These are phyloP conservation scores for Filobasidium wieringae DNA, from an alignment of 768 basidiomycete genomes.

Conservation along the genomic window DNA sequence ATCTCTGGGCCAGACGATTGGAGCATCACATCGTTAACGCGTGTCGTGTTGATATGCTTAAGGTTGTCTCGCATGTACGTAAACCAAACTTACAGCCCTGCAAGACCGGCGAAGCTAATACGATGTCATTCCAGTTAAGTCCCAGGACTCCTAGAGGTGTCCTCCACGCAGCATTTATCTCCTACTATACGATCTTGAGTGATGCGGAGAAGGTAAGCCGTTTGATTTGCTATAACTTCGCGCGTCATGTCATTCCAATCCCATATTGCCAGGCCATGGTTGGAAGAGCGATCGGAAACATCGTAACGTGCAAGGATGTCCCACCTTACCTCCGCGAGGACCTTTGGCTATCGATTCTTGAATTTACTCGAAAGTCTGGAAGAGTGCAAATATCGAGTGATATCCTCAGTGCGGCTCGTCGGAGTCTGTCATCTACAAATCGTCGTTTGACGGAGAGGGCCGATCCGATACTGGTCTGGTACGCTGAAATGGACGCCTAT, in stretches of 20 bases:
- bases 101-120: neutral
- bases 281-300: neutral
- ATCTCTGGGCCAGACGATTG: neutral
- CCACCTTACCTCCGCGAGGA: neutral
- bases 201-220: neutral
- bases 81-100: too few relatives aligned
- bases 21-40: slow-evolving; percentile 2
- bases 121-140: neutral
- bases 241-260: too few relatives aligned
- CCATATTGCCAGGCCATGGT: neutral
- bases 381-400: neutral
- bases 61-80: slow-evolving; percentile 1
- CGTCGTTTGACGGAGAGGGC: neutral
- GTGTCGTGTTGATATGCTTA: slow-evolving; percentile 8
- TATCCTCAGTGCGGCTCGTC: neutral
- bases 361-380: neutral
- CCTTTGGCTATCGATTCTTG: neutral
- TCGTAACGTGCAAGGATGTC: neutral
- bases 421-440: neutral
- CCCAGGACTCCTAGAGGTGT: slow-evolving; percentile 3
- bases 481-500: slow-evolving; percentile 2
- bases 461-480: slow-evolving; percentile 1
- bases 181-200: slow-evolving; percentile 3
- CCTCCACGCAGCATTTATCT: slow-evolving; percentile 9
- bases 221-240: neutral